Conservation (phyloP, 2,329 filamentous ascomycete species). For the Septoria petroselini region DNA sequence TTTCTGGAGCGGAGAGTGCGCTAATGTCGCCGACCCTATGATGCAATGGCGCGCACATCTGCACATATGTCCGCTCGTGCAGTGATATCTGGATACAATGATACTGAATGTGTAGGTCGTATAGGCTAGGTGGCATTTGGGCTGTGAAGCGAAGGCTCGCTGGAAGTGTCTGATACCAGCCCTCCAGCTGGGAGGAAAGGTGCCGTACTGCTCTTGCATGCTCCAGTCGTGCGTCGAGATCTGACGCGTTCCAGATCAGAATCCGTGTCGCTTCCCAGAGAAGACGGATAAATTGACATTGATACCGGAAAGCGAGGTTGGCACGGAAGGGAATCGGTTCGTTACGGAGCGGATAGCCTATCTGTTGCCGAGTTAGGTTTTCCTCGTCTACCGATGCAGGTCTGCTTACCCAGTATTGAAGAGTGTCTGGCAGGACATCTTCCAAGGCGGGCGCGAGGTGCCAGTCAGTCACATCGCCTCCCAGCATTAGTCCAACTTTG, state of each 20-base stretch:
- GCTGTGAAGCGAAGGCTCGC: not conserved
- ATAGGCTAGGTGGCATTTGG: constrained; percentile 2
- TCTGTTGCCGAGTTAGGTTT: constrained; percentile 1
- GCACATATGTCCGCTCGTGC: constrained; percentile 9
- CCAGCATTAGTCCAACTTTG: constrained; percentile 10
- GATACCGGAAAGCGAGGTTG: constrained; percentile 6
- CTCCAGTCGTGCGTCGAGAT: constrained; percentile 4
- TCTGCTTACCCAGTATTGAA: constrained; percentile 4
- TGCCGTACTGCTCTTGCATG: not conserved
- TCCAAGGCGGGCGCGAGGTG: not conserved
- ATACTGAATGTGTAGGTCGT: constrained; percentile 12
- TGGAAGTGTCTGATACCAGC: constrained; percentile 2
- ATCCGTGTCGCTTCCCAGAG: constrained; percentile 11
- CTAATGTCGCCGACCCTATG: not conserved
- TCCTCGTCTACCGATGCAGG: not conserved
- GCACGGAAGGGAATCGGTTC: constrained; percentile 3
- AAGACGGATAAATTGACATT: constrained; percentile 2
- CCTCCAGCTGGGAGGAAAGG: not conserved
- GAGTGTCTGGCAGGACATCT: constrained; percentile 1
- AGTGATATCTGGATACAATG: constrained; percentile 11
- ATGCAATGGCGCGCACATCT: constrained; percentile 6
- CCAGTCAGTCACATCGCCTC: constrained; percentile 4
- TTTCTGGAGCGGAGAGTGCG: not conserved
- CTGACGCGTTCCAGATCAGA: constrained; percentile 5
- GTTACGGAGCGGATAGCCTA: constrained; percentile 2